Evolutionary conservation across 208 protist species (phyloP), one percentile per base, ranked within the genome.

Genomic region (Acanthamoeba royreba): DNA sequence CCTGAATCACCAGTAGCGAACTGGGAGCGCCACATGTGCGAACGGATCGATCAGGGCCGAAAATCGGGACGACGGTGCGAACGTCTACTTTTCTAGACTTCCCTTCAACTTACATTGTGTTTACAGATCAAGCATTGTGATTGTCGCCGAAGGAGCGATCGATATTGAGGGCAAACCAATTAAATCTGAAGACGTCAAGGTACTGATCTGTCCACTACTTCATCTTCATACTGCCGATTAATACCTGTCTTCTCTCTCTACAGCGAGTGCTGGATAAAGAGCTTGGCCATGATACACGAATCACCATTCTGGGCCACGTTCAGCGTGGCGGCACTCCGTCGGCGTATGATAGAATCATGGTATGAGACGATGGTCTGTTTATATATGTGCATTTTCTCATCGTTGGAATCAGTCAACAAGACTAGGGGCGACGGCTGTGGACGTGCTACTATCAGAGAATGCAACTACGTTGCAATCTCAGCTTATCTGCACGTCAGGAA

Each of bases 291-390:
- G 96, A 97, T 63, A 95, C 95, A 3, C 87, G 96, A 35, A 93
- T 97, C 31, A 97, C 96, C 33, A 95, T 96, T 17, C 93, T 97
- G 22, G 96, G 96, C 38, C 96, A 97, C 88, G 95, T 97, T 7
- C 96, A 97, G 93, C 91, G 96, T 47, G 96, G 96, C 58, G 96
- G 96, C 66, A 91, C 42, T 1, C 96, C 96, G 38, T 92, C 95
- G n/a, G 95, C 93, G 52, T 96, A 93, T 35, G 96, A 97, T 87
- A 88, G 96, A n/a, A 92, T 97, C 22, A 46, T 96, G 43, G 94
- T 94, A 31, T 13, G 89, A 1, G 25, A 35, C 15, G 11, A 33
- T 28, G 8, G 22, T 77, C n/a, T 92, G 43, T 94, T 92, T 86
- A 83, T 94, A 93, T 69, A 25, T 33, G 25, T 31, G 8, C 40